phyloP scores from a whole-genome alignment of 2,329 filamentous ascomycete genomes.

The Pezizomycotina sp. region DNA sequence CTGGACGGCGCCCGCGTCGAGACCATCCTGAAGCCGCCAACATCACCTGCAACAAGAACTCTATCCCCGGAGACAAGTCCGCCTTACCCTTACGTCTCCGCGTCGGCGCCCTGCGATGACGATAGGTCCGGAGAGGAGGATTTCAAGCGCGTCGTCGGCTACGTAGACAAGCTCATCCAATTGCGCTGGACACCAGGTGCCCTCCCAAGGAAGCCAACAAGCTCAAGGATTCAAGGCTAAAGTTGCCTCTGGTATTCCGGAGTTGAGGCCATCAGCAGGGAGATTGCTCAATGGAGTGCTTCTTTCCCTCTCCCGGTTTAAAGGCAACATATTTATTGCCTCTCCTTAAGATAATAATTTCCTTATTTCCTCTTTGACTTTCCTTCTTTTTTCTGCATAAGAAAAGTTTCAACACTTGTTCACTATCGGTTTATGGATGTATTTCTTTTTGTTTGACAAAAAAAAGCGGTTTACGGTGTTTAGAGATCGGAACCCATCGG shows the following conservation, averaged over 20 bases:
- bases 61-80: slow-evolving; percentile 91
- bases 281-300: slow-evolving; percentile 74
- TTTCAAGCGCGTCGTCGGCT: slow-evolving; percentile 75
- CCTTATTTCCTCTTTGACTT: too few species aligned
- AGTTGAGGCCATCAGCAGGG: slow-evolving; percentile 72
- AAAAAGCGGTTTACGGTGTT: too few species aligned
- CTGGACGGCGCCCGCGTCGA: slow-evolving; percentile 93
- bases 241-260: slow-evolving; percentile 60
- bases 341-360: too few species aligned
- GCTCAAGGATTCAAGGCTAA: slow-evolving; percentile 98
- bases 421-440: too few species aligned
- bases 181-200: slow-evolving; percentile 76
- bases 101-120: slow-evolving; percentile 96
- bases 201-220: slow-evolving; percentile 94
- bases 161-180: slow-evolving; percentile 78
- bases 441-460: too few species aligned
- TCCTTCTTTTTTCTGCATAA: too few species aligned
- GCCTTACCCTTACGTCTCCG: slow-evolving; percentile 89
- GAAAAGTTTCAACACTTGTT: too few species aligned
- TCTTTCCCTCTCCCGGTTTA: slow-evolving; percentile 82
- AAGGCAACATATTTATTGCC: too few species aligned
- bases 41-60: slow-evolving; percentile 99
- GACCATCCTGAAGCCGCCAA: slow-evolving; percentile 90
- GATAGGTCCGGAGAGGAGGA: slow-evolving; percentile 79
- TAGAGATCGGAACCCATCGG: too few species aligned